Percentiles rank a stretch among this genome's conserved stretches.
Conservation (phyloP, 306 rosid genomes). For the Lablab purpureus region DNA sequence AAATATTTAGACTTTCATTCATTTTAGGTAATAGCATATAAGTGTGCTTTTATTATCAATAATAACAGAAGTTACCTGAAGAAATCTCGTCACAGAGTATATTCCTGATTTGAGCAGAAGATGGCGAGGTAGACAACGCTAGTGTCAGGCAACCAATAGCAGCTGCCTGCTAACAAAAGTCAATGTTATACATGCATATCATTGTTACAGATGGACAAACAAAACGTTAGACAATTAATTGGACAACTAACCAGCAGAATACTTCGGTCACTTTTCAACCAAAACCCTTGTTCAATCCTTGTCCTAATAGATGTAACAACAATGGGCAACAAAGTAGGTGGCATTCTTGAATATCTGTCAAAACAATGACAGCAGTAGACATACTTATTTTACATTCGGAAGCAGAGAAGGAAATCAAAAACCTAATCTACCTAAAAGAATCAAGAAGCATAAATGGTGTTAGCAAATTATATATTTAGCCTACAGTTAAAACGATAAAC, state of each 20-base stretch:
- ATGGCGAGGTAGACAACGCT: conserved; percentile 75
- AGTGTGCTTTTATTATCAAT: conserved; percentile 17
- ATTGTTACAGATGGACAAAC: conserved; percentile 18
- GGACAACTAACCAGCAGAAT: conserved; percentile 75
- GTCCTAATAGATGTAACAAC: conserved; percentile 70
- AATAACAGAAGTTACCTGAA: conserved; percentile 55
- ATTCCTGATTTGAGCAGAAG: conserved; percentile 69
- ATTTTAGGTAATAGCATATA: conserved; percentile 15
- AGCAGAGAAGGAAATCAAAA: conserved; percentile 13
- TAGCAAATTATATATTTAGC: background rate
- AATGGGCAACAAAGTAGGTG: conserved; percentile 75
- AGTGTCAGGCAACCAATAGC: conserved; percentile 81
- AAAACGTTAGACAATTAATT: conserved; percentile 27
- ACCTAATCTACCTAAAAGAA: background rate
- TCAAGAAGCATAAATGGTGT: conserved; percentile 2
- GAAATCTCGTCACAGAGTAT: conserved; percentile 72
- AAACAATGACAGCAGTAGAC: conserved; percentile 41
- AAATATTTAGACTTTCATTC: background rate
- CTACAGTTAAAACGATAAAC: background rate
- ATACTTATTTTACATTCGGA: conserved; percentile 31
- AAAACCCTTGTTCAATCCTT: conserved; percentile 77
- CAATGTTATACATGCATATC: conserved; percentile 32
- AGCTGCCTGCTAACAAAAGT: conserved; percentile 63
- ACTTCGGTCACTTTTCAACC: conserved; percentile 71
- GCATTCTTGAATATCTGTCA: conserved; percentile 90